phyloP scores from a whole-genome alignment of 2,329 filamentous ascomycete species.

The Colletotrichum gigasporum region DNA sequence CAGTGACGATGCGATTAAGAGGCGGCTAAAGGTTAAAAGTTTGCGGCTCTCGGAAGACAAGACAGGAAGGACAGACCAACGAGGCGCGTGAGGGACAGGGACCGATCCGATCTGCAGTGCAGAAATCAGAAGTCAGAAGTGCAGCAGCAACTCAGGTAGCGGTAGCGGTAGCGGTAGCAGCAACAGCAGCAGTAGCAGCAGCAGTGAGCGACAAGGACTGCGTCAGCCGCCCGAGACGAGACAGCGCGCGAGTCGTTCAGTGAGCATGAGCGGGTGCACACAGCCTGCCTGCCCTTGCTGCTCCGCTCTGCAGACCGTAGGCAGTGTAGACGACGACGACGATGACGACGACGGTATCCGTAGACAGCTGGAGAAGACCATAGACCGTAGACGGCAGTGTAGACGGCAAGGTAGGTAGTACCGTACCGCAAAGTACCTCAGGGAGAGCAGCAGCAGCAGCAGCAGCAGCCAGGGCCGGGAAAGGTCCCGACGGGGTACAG shows the following conservation, averaged over 20 bases:
- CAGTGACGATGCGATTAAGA: conserved; percentile 1
- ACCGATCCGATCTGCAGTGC: conserved; percentile 25
- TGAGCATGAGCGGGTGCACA: not conserved
- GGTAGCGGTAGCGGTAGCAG: not conserved
- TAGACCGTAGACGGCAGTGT: no score
- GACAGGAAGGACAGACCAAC: not conserved
- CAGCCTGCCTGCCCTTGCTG: not conserved
- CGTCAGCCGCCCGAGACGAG: conserved; percentile 19
- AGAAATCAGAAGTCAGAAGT: no score
- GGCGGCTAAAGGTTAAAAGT: conserved; percentile 17
- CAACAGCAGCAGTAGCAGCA: not conserved
- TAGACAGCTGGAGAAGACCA: no score
- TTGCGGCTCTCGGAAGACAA: conserved; percentile 6
- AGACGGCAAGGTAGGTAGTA: no score
- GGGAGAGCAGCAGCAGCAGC: no score
- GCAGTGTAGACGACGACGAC: no score
- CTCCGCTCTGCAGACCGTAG: no score
- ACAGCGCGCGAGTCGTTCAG: conserved; percentile 23
- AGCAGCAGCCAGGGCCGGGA: no score
- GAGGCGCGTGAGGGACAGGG: not conserved
- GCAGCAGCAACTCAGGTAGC: no score
- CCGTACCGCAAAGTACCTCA: no score
- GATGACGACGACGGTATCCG: no score
- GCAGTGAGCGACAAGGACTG: not conserved
- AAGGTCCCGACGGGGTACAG: no score